Conservation (phyloP, 164 flowering plant species). For the Chimonanthus salicifolius region DNA sequence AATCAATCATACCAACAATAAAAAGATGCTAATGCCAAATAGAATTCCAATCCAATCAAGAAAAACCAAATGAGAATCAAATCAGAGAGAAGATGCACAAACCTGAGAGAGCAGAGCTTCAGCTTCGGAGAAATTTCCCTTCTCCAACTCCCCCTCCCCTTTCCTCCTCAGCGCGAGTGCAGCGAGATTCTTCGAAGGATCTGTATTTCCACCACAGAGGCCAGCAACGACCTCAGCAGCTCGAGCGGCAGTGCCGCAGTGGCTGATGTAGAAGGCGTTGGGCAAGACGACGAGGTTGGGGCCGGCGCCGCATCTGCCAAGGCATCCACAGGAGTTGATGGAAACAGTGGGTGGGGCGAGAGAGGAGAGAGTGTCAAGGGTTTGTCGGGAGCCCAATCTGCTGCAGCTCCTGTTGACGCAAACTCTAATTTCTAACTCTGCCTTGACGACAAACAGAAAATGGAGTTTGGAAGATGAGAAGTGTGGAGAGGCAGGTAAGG, state of each 20-base stretch:
- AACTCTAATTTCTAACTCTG: too few relatives aligned
- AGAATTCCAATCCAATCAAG: too few relatives aligned
- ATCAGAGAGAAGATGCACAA: slow-evolving; percentile 7
- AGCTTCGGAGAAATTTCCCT: slow-evolving; percentile 42
- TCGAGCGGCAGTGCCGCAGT: slow-evolving; percentile 52
- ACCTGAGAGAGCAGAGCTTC: slow-evolving; percentile 58
- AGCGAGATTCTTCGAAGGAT: slow-evolving; percentile 33
- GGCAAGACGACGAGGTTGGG: slow-evolving; percentile 78
- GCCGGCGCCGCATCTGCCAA: slow-evolving; percentile 82
- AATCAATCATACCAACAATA: background rate
- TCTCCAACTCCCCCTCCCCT: slow-evolving; percentile 48
- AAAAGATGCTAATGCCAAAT: background rate
- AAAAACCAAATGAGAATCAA: background rate
- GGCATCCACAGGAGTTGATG: slow-evolving; percentile 75
- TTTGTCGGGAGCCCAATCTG: too few relatives aligned
- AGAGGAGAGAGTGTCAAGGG: too few relatives aligned
- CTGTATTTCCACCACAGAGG: slow-evolving; percentile 23
- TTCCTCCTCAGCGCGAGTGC: slow-evolving; percentile 76
- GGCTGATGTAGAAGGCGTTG: slow-evolving; percentile 34
- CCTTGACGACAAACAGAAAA: too few relatives aligned
- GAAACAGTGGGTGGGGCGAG: too few relatives aligned
- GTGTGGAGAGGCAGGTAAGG: background rate
- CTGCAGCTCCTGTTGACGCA: too few relatives aligned
- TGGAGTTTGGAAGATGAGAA: too few relatives aligned
- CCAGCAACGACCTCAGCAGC: slow-evolving; percentile 40